Conservation (phyloP, 2,329 filamentous ascomycete genomes). For the Penicillium sp. region DNA sequence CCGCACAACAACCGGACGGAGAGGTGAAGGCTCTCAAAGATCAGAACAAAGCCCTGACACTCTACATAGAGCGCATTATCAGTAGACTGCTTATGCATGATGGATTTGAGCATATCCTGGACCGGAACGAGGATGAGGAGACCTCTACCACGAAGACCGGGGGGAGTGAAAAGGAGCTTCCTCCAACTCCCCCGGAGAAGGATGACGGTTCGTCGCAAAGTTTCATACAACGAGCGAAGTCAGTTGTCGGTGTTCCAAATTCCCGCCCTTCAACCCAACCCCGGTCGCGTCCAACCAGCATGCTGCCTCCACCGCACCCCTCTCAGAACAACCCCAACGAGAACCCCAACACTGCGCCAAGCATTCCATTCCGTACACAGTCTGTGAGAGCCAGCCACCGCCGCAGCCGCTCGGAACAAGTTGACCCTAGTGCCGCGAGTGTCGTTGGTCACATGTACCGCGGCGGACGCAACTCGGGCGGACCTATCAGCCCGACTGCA, state of each 20-base stretch:
- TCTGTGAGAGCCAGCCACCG: conserved; percentile 45
- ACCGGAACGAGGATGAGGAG: conserved; percentile 63
- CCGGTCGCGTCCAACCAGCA: conserved; percentile 48
- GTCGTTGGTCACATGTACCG: conserved; percentile 90
- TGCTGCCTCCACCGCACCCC: conserved; percentile 36
- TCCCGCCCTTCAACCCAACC: conserved; percentile 37
- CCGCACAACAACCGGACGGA: conserved; percentile 65
- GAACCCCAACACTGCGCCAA: conserved; percentile 48
- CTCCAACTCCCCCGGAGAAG: conserved; percentile 64
- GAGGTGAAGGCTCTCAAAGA: conserved; percentile 81
- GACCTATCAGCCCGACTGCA: conserved; percentile 55
- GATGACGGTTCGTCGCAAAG: conserved; percentile 45
- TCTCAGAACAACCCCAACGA: conserved; percentile 41
- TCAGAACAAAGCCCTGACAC: conserved; percentile 92
- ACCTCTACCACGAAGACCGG: conserved; percentile 27
- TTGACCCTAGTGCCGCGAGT: conserved; percentile 55
- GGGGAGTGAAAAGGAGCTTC: conserved; percentile 73
- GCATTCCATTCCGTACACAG: conserved; percentile 46
- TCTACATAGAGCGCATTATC: conserved; percentile 99
- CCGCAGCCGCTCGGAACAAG: conserved; percentile 50
- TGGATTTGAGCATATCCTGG: conserved; percentile 90
- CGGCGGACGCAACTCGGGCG: conserved; percentile 57
- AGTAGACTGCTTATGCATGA: conserved; percentile 90
- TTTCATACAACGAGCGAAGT: conserved; percentile 61
- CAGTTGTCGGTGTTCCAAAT: conserved; percentile 50